Conservation (phyloP, 2,329 filamentous ascomycete genomes). For the Xylaria polymorpha region DNA sequence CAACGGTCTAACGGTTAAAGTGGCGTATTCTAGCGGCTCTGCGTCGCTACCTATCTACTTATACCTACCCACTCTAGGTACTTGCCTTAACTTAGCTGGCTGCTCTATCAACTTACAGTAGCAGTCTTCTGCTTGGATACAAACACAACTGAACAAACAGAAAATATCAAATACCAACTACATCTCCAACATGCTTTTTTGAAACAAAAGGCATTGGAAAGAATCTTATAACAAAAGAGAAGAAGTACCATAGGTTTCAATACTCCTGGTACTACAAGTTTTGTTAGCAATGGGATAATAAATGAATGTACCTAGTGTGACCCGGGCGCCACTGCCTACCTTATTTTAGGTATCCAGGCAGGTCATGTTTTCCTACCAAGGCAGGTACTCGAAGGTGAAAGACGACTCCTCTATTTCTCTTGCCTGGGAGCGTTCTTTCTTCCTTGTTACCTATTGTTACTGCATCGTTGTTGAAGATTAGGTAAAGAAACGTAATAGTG, state of each 20-base stretch:
- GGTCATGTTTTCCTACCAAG: too few species aligned
- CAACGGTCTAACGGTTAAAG: background rate
- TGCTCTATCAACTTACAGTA: too few species aligned
- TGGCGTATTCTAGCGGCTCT: background rate
- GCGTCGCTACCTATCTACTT: background rate
- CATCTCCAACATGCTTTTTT: background rate
- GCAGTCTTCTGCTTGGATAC: background rate
- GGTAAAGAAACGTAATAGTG: conserved; percentile 1
- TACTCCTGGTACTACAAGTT: background rate
- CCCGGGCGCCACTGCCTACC: too few species aligned
- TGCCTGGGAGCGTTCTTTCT: background rate
- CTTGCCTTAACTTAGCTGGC: too few species aligned
- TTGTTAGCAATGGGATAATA: too few species aligned
- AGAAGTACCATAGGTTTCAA: background rate
- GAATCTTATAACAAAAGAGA: background rate
- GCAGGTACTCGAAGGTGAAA: too few species aligned
- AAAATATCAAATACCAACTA: background rate
- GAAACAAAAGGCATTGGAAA: background rate
- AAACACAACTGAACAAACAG: background rate
- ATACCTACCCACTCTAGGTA: too few species aligned
- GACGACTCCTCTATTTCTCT: background rate
- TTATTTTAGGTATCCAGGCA: too few species aligned
- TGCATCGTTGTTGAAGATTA: background rate
- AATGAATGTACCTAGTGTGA: too few species aligned
- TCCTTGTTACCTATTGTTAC: background rate